Conservation (phyloP, 176 grass and related monocot genomes). For the Musa acuminata region DNA sequence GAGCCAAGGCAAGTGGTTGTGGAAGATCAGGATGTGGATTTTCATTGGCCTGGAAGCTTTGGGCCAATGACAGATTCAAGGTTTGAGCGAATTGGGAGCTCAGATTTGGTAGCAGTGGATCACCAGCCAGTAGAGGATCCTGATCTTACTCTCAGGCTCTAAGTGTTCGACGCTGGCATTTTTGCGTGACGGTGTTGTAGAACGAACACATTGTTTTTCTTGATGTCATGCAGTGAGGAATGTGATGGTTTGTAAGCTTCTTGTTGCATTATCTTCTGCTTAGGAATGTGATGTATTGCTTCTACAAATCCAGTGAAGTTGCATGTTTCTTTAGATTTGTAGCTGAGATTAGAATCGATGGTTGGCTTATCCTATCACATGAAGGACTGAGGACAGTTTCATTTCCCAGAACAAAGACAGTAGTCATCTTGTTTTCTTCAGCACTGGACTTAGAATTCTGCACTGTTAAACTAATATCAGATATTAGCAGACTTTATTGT, state of each 20-base stretch:
- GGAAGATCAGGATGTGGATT: conserved; percentile 36
- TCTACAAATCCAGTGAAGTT: too few relatives aligned
- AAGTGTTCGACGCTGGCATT: neutral
- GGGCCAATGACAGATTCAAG: neutral
- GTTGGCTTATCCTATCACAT: too few relatives aligned
- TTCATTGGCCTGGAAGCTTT: conserved; percentile 62
- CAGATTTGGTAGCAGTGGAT: neutral
- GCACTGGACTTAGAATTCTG: too few relatives aligned
- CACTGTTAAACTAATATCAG: too few relatives aligned
- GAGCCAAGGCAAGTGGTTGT: conserved; percentile 40
- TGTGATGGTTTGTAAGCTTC: neutral
- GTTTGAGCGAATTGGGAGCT: neutral
- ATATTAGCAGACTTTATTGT: too few relatives aligned
- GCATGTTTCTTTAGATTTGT: too few relatives aligned
- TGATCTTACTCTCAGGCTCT: conserved; percentile 66
- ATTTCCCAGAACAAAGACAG: too few relatives aligned
- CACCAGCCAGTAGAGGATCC: conserved; percentile 37
- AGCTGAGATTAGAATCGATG: too few relatives aligned
- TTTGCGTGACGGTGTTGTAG: neutral
- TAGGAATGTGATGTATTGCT: too few relatives aligned
- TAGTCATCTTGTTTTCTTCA: too few relatives aligned
- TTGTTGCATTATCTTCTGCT: neutral
- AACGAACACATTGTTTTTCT: neutral
- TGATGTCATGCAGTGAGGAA: neutral
- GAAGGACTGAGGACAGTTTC: too few relatives aligned